A percentile compares a stretch with the other conserved stretches of the same genome.
phyloP scores from a whole-genome alignment of 805 yeast genomes.

The Wickerhamomyces sydowiorum region DNA sequence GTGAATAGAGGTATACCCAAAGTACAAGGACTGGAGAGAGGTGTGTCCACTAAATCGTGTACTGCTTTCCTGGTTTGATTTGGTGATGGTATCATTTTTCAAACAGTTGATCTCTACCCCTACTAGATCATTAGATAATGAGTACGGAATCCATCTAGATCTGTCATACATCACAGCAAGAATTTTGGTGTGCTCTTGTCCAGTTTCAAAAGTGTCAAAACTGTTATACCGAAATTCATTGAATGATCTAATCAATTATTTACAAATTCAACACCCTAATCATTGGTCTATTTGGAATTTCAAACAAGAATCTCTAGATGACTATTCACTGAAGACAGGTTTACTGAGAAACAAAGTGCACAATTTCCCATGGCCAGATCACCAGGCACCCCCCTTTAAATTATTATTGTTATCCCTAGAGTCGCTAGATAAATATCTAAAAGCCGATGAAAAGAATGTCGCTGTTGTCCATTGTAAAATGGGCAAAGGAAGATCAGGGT shows the following conservation, averaged over 20 bases:
- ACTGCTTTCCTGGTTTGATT: no score
- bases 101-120: slow-evolving; percentile 7
- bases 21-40: no score
- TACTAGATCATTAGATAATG: slow-evolving; percentile 16
- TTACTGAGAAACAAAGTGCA: slow-evolving; percentile 4
- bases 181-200: slow-evolving; percentile 73
- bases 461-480: slow-evolving; percentile 82
- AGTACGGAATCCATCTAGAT: slow-evolving; percentile 41
- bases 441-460: slow-evolving; percentile 31
- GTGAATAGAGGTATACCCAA: no score
- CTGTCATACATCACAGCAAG: slow-evolving; percentile 60
- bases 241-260: slow-evolving; percentile 40
- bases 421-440: slow-evolving; percentile 40
- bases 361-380: slow-evolving; percentile 63
- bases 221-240: slow-evolving; percentile 48
- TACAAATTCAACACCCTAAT: slow-evolving; percentile 39
- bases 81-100: background rate
- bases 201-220: slow-evolving; percentile 42
- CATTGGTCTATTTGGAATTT: slow-evolving; percentile 76
- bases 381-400: slow-evolving; percentile 63
- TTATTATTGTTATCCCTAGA: slow-evolving; percentile 38
- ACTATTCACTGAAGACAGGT: slow-evolving; percentile 24
- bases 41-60: no score
- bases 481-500: slow-evolving; percentile 91
- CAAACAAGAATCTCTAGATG: slow-evolving; percentile 48